These are phyloP conservation scores for Daldinia eschscholtzii DNA, from an alignment of 2,329 filamentous ascomycete genomes.

Conservation along the genomic window DNA sequence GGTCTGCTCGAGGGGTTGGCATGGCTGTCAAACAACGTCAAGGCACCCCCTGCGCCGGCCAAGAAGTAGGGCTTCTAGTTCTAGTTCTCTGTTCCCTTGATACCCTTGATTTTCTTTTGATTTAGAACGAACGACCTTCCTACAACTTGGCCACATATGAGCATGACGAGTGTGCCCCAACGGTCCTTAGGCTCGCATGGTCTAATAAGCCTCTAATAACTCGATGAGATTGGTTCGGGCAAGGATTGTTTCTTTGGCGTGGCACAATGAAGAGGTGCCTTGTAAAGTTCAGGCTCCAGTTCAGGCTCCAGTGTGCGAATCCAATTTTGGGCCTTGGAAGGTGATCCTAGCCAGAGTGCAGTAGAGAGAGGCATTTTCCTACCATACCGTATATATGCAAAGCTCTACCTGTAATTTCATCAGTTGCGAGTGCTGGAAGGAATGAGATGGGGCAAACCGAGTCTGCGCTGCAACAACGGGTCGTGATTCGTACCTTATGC, in stretches of 20 bases:
- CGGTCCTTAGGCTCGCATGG: conserved; percentile 14
- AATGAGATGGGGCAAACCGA: not conserved
- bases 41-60: conserved; percentile 68
- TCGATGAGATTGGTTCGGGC: conserved; percentile 29
- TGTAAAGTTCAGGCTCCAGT: conserved; percentile 9
- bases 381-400: conserved; percentile 5
- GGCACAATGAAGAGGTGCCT: conserved; percentile 16
- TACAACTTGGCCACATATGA: conserved; percentile 2
- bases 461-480: not conserved
- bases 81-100: conserved; percentile 33
- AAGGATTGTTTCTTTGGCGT: conserved; percentile 12
- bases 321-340: conserved; percentile 7
- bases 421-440: conserved; percentile 16
- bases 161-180: not conserved
- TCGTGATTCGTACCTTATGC: conserved; percentile 1
- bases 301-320: conserved; percentile 17
- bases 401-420: not conserved
- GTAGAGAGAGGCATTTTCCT: conserved; percentile 9
- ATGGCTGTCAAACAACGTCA: conserved; percentile 88
- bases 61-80: conserved; percentile 63
- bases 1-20: conserved; percentile 84
- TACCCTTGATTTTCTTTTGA: conserved; percentile 38
- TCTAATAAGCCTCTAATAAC: conserved; percentile 27
- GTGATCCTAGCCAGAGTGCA: not conserved
- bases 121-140: conserved; percentile 24